Base-by-base conservation (phyloP, 179 eudicot species). In the Sideroxylon spinosum region DNA sequence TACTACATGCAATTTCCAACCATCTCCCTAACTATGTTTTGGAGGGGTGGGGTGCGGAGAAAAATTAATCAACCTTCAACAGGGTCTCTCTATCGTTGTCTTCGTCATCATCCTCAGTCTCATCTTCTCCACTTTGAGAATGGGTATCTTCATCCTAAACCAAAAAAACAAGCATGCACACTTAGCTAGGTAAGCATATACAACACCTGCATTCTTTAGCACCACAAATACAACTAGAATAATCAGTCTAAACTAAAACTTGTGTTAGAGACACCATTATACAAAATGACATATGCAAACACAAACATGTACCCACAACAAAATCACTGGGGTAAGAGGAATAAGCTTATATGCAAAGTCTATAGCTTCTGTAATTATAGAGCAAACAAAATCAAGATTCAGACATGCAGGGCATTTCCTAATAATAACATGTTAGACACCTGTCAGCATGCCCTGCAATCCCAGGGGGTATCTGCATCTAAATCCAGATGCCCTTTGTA, bases 81-180 rank as follows among this genome's bases (percentile, higher is more conserved):
- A 92, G 92, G 44, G 89, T 84, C 67, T 82, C 90, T 32, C 78
- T 76, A 0, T 84, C 86, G 49, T 81, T 76, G 0, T 82, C 84
- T 48, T 83, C 85, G 28, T 60, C 85, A 61, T 83, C 85, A 16
- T 64, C 85, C 9, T 79, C 82, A 9, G 76, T 76, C 59, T 83
- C 84, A 49, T 17, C 48, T 11, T 86, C 44, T 37, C 44, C 89
- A 67, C 80, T 84, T 29, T 82, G 85, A 6, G 83, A 87, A 71
- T 83, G 82, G 37, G 70, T 82, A 80, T 65, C 81, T 48, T 79
- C 87, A 72, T 83, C 87, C 90, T 87, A 78, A 17, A 78, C 76
- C 71, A 75, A 59, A 71, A 71, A 20, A 32, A 17, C 77, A 81
- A 46, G 49, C 52, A 25, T 46, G 44, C 20, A 60, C 59, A 14